Evolutionary conservation across 345 rosid genomes (phyloP).

Genomic region (Euphorbia lathyris): DNA sequence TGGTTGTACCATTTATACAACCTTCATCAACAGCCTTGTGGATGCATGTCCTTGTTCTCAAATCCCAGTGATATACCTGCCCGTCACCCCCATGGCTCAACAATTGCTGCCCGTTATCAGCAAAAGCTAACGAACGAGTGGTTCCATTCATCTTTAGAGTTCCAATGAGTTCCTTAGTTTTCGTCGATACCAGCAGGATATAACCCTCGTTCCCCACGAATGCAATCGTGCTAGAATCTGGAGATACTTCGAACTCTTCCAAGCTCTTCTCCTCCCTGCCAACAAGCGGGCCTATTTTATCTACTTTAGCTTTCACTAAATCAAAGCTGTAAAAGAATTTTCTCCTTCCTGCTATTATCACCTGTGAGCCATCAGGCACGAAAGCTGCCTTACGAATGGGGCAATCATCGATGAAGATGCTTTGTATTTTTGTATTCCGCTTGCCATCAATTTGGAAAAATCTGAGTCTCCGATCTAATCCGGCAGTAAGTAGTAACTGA

Average conservation of each 20-base stretch:
- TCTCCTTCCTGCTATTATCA: slow-evolving; percentile 84
- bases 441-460: slow-evolving; percentile 95
- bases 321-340: slow-evolving; percentile 90
- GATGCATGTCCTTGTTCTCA: slow-evolving; percentile 74
- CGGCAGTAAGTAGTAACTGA: slow-evolving; percentile 78
- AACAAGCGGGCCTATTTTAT: slow-evolving; percentile 81
- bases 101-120: slow-evolving; percentile 60
- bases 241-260: slow-evolving; percentile 84
- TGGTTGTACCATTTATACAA: slow-evolving; percentile 65
- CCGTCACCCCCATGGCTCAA: slow-evolving; percentile 93
- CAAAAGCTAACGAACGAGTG: slow-evolving; percentile 69
- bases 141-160: slow-evolving; percentile 92
- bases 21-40: slow-evolving; percentile 88
- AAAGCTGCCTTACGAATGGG: slow-evolving; percentile 79
- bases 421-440: slow-evolving; percentile 81
- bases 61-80: slow-evolving; percentile 86
- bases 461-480: slow-evolving; percentile 63
- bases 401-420: slow-evolving; percentile 80
- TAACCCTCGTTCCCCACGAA: slow-evolving; percentile 89
- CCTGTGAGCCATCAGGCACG: slow-evolving; percentile 87
- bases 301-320: slow-evolving; percentile 68
- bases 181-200: slow-evolving; percentile 72
- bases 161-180: slow-evolving; percentile 79
- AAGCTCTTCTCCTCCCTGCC: slow-evolving; percentile 98
- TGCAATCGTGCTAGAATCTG: slow-evolving; percentile 72